Base-by-base conservation (phyloP, 306 rosid species). In the Senna siamea region DNA sequence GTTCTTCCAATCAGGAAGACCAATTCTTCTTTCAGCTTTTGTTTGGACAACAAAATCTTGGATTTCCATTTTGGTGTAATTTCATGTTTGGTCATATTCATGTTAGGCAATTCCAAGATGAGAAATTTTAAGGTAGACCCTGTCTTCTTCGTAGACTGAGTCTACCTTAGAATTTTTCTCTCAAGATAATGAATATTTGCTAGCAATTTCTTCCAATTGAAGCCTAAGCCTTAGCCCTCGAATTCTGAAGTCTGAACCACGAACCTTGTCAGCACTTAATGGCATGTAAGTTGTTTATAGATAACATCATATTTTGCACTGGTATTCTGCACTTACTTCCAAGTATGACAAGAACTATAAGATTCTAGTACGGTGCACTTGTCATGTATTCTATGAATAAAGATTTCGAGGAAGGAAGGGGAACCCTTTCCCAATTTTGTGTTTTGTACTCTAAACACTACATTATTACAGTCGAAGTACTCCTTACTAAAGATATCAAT, bases 401-500 rank as follows among this genome's bases (percentile, higher is more conserved):
- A 9, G 72, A 67, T 67, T 44, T 66, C 3, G 8, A 15, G 54
- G 41, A 66, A 48, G 17, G 26, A 48, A 48, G 22, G 57, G 32
- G 10, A 68, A 50, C 30, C 10, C 72, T 17, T 30, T 67, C 6
- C 43, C n/a, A 5, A 38, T 26, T 44, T 67, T 48, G 11, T 48
- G 15, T 13, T 48, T 61, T 44, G 44, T 22, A 44, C 44, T 56
- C 30, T 46, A 3, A 30, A 51, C 34, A 34, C 34, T 50, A 51
- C 38, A 55, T 50, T 63, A n/a, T 50, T 23, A 9, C 14, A 19
- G 15, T 47, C 5, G 18, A 1, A 17, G 13, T 18, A 28, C 57
- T 52, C 28, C 1, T 52, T 19, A 7, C 18, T 19, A 7, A 30
- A 20, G 69, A 50, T 53, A 38, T 58, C n/a, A 44, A 47, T 20